Conservation (phyloP, 106 monocot species). For the Dendrobium catenatum region DNA sequence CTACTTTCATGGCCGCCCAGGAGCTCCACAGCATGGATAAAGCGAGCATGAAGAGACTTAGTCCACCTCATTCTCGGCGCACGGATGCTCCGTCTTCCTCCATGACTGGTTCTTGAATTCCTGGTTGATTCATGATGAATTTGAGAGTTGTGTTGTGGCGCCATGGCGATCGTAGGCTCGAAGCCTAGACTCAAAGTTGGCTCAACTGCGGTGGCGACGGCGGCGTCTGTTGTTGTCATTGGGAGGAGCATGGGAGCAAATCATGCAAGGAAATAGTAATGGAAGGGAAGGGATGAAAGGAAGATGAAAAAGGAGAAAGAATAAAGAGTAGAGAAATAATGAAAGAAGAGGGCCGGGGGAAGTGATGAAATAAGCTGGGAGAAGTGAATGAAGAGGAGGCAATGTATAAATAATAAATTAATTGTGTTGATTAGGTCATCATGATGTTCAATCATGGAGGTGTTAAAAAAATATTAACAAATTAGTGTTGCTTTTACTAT, state of each 20-base stretch:
- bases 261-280: not conserved
- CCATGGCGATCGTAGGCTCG: not conserved
- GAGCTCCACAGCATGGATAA: conserved; percentile 67
- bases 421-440: too few species aligned
- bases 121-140: conserved; percentile 19
- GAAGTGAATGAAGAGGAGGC: too few species aligned
- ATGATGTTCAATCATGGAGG: too few species aligned
- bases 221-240: not conserved
- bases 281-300: not conserved
- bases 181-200: conserved; percentile 10
- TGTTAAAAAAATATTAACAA: too few species aligned
- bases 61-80: conserved; percentile 84
- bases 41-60: conserved; percentile 56
- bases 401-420: too few species aligned
- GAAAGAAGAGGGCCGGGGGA: too few species aligned
- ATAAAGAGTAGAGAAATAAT: not conserved
- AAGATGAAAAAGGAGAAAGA: not conserved
- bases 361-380: too few species aligned
- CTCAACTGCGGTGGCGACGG: not conserved
- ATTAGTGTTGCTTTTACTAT: too few species aligned
- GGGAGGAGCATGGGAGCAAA: not conserved
- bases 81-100: conserved; percentile 35
- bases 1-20: conserved; percentile 77
- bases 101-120: conserved; percentile 16
- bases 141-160: not conserved